Evolutionary conservation across 345 rosid genomes (phyloP).

Genomic region (Jatropha curcas): DNA sequence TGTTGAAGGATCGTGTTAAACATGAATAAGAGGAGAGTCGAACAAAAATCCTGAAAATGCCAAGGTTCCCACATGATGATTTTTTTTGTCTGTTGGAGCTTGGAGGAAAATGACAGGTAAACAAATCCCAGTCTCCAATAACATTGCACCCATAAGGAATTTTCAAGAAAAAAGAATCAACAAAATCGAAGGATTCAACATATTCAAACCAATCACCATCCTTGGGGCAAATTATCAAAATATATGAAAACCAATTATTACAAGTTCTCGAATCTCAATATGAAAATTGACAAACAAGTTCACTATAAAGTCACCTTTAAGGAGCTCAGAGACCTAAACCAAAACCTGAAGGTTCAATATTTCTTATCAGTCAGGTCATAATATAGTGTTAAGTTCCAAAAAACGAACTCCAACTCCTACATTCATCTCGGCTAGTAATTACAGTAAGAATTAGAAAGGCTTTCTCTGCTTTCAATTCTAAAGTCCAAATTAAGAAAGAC

Average conservation of each 20-base stretch:
- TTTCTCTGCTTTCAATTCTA: background rate
- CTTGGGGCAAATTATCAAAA: background rate
- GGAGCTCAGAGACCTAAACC: too few relatives aligned
- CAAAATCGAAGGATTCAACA: background rate
- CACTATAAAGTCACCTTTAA: too few relatives aligned
- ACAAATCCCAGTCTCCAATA: too few relatives aligned
- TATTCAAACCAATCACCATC: background rate
- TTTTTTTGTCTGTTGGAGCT: too few relatives aligned
- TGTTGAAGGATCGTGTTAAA: conserved; percentile 23
- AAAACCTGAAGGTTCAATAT: too few relatives aligned
- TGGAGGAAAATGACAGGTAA: too few relatives aligned
- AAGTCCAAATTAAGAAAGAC: background rate
- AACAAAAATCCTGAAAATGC: background rate
- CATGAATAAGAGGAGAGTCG: background rate
- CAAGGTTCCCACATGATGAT: too few relatives aligned
- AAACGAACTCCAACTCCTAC: background rate
- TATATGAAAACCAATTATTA: too few relatives aligned
- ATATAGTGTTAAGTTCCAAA: background rate
- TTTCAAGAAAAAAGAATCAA: background rate
- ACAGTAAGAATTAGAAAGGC: background rate
- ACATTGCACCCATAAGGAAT: background rate
- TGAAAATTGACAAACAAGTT: too few relatives aligned
- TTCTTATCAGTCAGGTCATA: too few relatives aligned
- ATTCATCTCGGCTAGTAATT: background rate
- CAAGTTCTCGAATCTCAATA: too few relatives aligned